Percentiles rank a stretch among this genome's conserved stretches.
phyloP scores from a whole-genome alignment of 305 asterid genomes.

The Fraxinus dipetala region DNA sequence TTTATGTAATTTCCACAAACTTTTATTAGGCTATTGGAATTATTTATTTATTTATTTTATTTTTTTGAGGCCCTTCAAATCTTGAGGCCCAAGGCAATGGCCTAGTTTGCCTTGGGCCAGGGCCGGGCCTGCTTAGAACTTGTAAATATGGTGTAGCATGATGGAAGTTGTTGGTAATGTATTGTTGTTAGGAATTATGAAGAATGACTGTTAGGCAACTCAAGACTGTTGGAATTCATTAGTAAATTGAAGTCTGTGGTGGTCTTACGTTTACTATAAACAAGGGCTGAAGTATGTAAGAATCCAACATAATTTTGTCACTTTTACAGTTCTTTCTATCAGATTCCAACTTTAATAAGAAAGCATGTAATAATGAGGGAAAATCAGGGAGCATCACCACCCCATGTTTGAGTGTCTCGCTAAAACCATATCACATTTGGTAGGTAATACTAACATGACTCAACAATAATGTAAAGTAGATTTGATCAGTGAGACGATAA shows the following conservation, averaged over 20 bases:
- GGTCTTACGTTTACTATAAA: background rate
- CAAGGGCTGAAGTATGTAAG: constrained; percentile 11
- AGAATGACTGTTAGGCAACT: constrained; percentile 18
- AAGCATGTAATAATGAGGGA: constrained; percentile 34
- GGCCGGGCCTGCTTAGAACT: background rate
- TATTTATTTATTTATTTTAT: no score
- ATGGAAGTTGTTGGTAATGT: constrained; percentile 25
- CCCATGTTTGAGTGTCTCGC: constrained; percentile 20
- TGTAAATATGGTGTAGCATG: constrained; percentile 35
- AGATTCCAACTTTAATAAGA: constrained; percentile 38
- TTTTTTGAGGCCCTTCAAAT: no score
- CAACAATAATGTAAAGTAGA: background rate
- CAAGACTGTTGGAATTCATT: constrained; percentile 22
- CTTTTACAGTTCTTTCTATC: constrained; percentile 41
- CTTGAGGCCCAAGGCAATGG: no score
- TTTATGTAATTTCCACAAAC: no score
- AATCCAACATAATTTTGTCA: constrained; percentile 30
- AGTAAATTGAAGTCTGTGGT: constrained; percentile 25
- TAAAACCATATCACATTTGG: background rate
- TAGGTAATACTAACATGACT: background rate
- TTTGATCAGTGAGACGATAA: background rate
- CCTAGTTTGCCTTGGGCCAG: no score
- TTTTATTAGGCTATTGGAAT: no score
- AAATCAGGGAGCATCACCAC: constrained; percentile 32
- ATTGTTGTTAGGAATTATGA: background rate